phyloP scores from a whole-genome alignment of 1,284 basidiomycete genomes.

The Boletellus deceptivus region DNA sequence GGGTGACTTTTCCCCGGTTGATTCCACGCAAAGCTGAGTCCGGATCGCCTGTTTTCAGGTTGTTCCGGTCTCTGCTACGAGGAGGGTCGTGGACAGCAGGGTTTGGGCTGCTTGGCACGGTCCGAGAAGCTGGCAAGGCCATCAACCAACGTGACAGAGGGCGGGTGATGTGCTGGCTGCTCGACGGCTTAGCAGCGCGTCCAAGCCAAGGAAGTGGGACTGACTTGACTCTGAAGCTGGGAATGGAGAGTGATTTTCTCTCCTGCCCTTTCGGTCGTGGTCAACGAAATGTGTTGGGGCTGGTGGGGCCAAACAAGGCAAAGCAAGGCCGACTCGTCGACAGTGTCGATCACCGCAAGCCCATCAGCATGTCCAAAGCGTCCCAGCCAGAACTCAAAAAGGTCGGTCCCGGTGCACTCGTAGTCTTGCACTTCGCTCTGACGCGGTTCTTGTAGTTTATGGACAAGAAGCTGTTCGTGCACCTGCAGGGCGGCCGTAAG shows the following conservation, averaged over 20 bases:
- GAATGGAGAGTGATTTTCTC: constrained; percentile 21
- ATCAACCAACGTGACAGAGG: constrained; percentile 15
- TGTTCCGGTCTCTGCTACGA: constrained; percentile 44
- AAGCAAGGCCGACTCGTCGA: constrained; percentile 25
- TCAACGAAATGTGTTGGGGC: neutral
- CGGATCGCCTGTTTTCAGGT: constrained; percentile 40
- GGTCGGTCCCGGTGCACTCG: constrained; percentile 41
- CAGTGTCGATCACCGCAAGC: neutral
- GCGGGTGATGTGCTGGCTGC: neutral
- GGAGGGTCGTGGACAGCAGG: constrained; percentile 26
- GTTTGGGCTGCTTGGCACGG: constrained; percentile 28
- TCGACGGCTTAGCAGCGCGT: constrained; percentile 13
- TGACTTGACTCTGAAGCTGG: constrained; percentile 32
- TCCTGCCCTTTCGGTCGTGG: neutral
- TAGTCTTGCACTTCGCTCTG: constrained; percentile 1
- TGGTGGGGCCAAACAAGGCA: constrained; percentile 32
- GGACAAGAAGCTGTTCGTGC: constrained; percentile 96
- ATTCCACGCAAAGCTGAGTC: constrained; percentile 48
- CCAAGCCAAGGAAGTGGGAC: neutral
- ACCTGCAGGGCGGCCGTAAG: constrained; percentile 95
- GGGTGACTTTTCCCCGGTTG: constrained; percentile 33
- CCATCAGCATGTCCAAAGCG: constrained; percentile 74
- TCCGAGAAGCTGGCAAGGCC: constrained; percentile 32
- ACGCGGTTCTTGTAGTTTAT: constrained; percentile 71
- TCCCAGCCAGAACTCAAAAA: constrained; percentile 94